Conservation (phyloP, 1,284 basidiomycete species). For the Stereum hirsutum region DNA sequence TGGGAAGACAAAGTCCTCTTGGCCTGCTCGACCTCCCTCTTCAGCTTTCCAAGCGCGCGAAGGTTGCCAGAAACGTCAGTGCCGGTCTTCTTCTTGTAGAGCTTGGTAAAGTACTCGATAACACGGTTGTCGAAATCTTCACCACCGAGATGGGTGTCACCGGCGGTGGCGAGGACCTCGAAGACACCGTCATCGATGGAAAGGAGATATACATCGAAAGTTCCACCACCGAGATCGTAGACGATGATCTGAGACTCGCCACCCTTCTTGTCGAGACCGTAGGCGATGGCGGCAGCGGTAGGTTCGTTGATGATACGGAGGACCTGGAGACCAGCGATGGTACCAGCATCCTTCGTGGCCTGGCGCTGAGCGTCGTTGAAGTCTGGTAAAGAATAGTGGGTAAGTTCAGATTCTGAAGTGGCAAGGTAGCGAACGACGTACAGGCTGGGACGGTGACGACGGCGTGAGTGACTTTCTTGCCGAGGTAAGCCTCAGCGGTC, state of each 20-base stretch:
- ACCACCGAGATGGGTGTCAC: conserved; percentile 98
- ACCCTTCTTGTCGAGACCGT: conserved; percentile 95
- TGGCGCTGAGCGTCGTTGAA: conserved; percentile 99
- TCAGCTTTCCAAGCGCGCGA: conserved; percentile 92
- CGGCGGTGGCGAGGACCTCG: conserved; percentile 94
- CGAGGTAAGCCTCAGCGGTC: conserved; percentile 97
- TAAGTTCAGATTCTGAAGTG: background rate
- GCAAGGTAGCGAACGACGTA: background rate
- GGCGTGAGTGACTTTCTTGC: conserved; percentile 93
- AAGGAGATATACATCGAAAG: conserved; percentile 89
- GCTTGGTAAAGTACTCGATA: conserved; percentile 87
- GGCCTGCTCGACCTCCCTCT: conserved; percentile 97
- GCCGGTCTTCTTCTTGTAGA: conserved; percentile 93
- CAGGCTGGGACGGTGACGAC: conserved; percentile 97
- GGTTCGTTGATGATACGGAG: conserved; percentile 99
- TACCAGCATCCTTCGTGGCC: conserved; percentile 97
- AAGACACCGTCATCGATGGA: conserved; percentile 98
- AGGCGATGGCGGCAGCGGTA: conserved; percentile 95
- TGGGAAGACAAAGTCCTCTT: conserved; percentile 91
- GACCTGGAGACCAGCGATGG: conserved; percentile 92
- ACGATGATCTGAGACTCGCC: conserved; percentile 95
- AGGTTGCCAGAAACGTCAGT: conserved; percentile 84
- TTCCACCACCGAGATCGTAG: conserved; percentile 83
- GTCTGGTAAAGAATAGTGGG: conserved; percentile 47
- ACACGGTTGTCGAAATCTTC: conserved; percentile 99